Conservation (phyloP, 164 flowering plant genomes). For the Piper longum region DNA sequence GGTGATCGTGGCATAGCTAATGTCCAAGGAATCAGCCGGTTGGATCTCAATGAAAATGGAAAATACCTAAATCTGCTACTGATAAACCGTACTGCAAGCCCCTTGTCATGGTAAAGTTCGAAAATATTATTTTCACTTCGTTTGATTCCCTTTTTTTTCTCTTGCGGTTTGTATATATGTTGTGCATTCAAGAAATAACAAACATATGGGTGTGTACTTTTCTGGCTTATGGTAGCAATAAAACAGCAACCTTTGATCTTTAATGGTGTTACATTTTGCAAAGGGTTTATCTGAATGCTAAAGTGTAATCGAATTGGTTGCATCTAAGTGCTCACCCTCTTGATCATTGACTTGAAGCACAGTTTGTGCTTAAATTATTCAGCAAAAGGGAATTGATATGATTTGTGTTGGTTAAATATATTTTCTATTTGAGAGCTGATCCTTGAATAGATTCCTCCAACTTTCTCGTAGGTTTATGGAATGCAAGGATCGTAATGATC, state of each 20-base stretch:
- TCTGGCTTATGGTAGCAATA: too few species aligned
- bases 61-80: constrained; percentile 63
- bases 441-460: neutral
- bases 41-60: constrained; percentile 40
- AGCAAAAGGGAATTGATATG: neutral
- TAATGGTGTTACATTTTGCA: too few species aligned
- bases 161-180: neutral
- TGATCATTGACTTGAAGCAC: neutral
- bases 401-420: neutral
- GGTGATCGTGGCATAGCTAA: constrained; percentile 71
- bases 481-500: constrained; percentile 89
- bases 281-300: too few species aligned
- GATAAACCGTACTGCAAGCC: constrained; percentile 89
- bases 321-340: too few species aligned
- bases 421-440: neutral
- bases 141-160: neutral
- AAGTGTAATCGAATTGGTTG: too few species aligned
- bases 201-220: too few species aligned
- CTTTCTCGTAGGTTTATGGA: constrained; percentile 72
- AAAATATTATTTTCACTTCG: neutral
- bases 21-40: constrained; percentile 52
- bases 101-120: constrained; percentile 64
- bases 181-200: too few species aligned
- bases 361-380: neutral
- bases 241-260: too few species aligned